Base-by-base conservation (phyloP, 2,329 filamentous ascomycete genomes). In the Fusarium sp. region DNA sequence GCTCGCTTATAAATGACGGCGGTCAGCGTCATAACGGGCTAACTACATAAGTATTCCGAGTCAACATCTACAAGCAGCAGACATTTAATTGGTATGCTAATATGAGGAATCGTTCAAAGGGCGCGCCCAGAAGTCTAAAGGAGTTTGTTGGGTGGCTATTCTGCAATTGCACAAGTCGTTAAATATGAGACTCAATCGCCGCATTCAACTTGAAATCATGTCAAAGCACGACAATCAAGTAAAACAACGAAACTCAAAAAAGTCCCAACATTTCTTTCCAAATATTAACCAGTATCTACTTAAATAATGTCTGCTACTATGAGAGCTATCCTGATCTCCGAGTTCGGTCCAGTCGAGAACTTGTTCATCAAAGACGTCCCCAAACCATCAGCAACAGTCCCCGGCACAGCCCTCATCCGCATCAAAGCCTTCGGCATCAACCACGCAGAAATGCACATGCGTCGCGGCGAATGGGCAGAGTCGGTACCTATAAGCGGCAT, bases 131-230 rank as follows among this genome's bases (percentile, higher is more conserved):
- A 36, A 36, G 2, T 17, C 3, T 36, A 36, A 8, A 18, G 17
- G 1, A 18, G 35, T 18, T 5, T 5, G 3, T 2, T 2, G 1
- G 1, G 8, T 18, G 35, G 35, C 8, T 18, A 2, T 36, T 10
- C 35, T 36, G 17, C 15, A 36, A 5, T 18, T 8, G 32, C 0
- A 35, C 7, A 35, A 8, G 14, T 35, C 17, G 15, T 36, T 10
- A 10, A 36, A 36, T 36, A 10, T 10, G 0, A 10, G 4, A 0
- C 8, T 36, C 35, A 1, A 18, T 18, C 17, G 1, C 8, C 1
- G 35, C 8, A 1, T 36, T 17, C 1, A 36, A 5, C 0, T 5
- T 10, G 1, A 36, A 18, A 18, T 18, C 1, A 2, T 36, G 0
- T 18, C 3, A 0, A 9, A 0, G 8, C 17, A 36, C 17, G 17